phyloP scores from a whole-genome alignment of 179 eudicot genomes.

The Patellifolia procumbens region DNA sequence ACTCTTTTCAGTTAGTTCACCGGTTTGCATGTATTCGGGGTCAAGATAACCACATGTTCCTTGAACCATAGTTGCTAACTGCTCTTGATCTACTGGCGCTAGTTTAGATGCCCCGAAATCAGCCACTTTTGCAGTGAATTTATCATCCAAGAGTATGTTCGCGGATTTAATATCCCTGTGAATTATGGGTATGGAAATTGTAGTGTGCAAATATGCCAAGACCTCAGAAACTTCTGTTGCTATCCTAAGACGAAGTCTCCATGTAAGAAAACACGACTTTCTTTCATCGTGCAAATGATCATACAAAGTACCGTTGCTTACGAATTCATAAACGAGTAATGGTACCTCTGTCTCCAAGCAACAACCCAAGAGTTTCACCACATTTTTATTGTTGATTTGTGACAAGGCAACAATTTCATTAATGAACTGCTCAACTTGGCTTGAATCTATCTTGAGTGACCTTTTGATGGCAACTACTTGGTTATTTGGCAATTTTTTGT shows the following conservation, averaged over 20 bases:
- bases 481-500: background rate
- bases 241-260: too few relatives aligned
- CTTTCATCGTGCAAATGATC: background rate
- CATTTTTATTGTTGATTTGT: background rate
- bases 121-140: constrained; percentile 16
- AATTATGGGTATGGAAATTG: too few relatives aligned
- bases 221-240: too few relatives aligned
- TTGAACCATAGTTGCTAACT: constrained; percentile 17
- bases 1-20: constrained; percentile 20
- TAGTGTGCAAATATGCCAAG: too few relatives aligned
- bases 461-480: background rate
- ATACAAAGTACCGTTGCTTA: background rate
- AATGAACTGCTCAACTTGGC: background rate
- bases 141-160: too few relatives aligned
- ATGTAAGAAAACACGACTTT: too few relatives aligned
- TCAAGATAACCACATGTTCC: constrained; percentile 25
- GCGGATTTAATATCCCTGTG: too few relatives aligned
- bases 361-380: background rate
- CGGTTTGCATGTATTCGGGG: constrained; percentile 20
- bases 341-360: background rate
- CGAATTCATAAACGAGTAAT: background rate
- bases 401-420: background rate
- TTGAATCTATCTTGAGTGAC: background rate
- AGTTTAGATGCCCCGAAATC: constrained; percentile 23
- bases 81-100: constrained; percentile 13